Evolutionary conservation across 805 yeast genomes (phyloP).

Genomic region (Vanderwaltozyma tropicalis): DNA sequence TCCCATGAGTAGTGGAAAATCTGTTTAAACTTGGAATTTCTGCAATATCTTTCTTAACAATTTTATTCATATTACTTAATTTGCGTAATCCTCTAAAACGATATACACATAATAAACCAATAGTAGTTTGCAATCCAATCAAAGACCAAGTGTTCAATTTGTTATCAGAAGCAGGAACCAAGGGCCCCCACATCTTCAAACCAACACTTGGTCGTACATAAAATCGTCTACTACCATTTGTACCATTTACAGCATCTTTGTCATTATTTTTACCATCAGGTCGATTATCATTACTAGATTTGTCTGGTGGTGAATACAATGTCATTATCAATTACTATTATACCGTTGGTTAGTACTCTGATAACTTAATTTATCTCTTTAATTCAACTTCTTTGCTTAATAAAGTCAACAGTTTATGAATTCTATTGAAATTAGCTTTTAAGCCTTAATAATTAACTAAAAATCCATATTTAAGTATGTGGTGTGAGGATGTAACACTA

Average conservation of each 20-base stretch:
- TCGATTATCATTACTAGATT: conserved; percentile 6
- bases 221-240: conserved; percentile 10
- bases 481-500: background rate
- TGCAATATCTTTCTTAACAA: conserved; percentile 21
- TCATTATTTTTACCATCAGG: conserved; percentile 6
- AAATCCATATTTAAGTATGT: too few species aligned
- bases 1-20: conserved; percentile 24
- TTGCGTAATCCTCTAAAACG: conserved; percentile 12
- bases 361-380: too few species aligned
- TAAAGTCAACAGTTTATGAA: too few species aligned
- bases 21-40: conserved; percentile 27
- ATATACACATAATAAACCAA: conserved; percentile 32
- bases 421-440: too few species aligned
- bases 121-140: conserved; percentile 41
- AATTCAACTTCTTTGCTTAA: too few species aligned
- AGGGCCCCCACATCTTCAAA: conserved; percentile 54
- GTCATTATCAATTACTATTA: conserved; percentile 15
- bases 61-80: background rate
- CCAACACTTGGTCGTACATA: conserved; percentile 49
- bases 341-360: too few species aligned
- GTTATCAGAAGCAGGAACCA: conserved; percentile 65
- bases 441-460: too few species aligned
- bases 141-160: conserved; percentile 41
- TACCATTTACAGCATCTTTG: conserved; percentile 4
- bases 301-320: conserved; percentile 24